phyloP scores from a whole-genome alignment of 495 filamentous ascomycete genomes.

The Penicillium crystallinum region DNA sequence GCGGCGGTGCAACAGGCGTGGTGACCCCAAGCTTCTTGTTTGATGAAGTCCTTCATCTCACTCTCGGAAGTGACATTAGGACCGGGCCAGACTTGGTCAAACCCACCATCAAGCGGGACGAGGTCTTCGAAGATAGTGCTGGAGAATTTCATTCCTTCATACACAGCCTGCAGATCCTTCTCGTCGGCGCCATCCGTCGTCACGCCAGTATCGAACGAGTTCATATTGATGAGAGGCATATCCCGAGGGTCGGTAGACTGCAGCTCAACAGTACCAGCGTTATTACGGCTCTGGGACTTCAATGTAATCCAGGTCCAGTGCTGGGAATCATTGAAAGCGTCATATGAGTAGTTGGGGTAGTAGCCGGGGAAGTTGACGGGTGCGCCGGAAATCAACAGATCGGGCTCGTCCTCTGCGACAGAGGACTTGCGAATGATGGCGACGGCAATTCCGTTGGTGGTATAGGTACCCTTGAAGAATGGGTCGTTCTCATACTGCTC shows the following conservation, averaged over 20 bases:
- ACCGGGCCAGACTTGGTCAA: slow-evolving; percentile 48
- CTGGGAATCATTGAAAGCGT: slow-evolving; percentile 21
- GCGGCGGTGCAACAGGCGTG: slow-evolving; percentile 54
- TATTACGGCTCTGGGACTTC: slow-evolving; percentile 47
- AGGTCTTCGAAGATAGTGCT: slow-evolving; percentile 34
- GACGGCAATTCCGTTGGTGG: slow-evolving; percentile 42
- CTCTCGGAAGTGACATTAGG: slow-evolving; percentile 30
- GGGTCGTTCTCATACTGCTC: slow-evolving; percentile 39
- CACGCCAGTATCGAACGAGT: slow-evolving; percentile 44
- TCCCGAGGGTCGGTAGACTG: slow-evolving; percentile 46
- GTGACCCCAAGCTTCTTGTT: slow-evolving; percentile 53
- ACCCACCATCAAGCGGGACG: slow-evolving; percentile 27
- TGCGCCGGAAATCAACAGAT: slow-evolving; percentile 48
- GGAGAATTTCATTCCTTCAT: slow-evolving; percentile 42
- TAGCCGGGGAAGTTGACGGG: slow-evolving; percentile 43
- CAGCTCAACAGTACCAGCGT: slow-evolving; percentile 46
- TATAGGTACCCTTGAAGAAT: slow-evolving; percentile 41
- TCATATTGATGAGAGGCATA: slow-evolving; percentile 51
- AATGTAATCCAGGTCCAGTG: slow-evolving; percentile 46
- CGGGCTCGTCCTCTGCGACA: slow-evolving; percentile 34
- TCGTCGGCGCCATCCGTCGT: slow-evolving; percentile 31
- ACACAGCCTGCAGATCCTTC: slow-evolving; percentile 43
- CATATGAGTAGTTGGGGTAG: slow-evolving; percentile 32
- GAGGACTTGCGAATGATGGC: slow-evolving; percentile 40
- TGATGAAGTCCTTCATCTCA: slow-evolving; percentile 44